These are phyloP conservation scores for Deakozyma indianensis DNA, from an alignment of 805 yeast species.

Conservation along the genomic window DNA sequence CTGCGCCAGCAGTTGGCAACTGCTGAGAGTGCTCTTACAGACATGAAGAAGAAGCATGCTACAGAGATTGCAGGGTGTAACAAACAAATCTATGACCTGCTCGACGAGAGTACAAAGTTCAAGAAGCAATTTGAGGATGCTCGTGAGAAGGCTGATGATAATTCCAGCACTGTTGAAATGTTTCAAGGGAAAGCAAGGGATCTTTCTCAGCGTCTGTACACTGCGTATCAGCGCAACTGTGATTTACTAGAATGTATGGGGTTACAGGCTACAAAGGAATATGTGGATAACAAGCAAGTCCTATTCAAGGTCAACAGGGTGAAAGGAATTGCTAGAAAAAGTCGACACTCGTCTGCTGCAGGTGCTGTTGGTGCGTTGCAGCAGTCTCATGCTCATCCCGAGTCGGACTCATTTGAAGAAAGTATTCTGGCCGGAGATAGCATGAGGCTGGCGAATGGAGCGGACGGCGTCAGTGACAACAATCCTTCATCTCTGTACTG, in stretches of 20 bases:
- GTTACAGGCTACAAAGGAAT: slow-evolving; percentile 37
- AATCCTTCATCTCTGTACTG: slow-evolving; percentile 28
- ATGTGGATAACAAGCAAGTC: slow-evolving; percentile 29
- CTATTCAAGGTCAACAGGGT: slow-evolving; percentile 40
- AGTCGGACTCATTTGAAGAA: background rate
- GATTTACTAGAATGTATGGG: slow-evolving; percentile 64
- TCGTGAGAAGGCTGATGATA: background rate
- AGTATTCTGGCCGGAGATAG: slow-evolving; percentile 3
- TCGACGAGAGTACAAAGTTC: slow-evolving; percentile 23
- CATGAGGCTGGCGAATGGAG: background rate
- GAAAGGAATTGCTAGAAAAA: slow-evolving; percentile 35
- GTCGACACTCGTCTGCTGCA: slow-evolving; percentile 4
- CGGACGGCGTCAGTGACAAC: background rate
- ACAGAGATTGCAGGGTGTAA: background rate
- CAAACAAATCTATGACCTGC: background rate
- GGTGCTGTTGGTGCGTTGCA: background rate
- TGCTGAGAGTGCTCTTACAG: background rate
- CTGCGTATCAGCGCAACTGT: slow-evolving; percentile 28
- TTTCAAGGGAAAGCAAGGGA: slow-evolving; percentile 26
- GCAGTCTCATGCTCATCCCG: background rate
- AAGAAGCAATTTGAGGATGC: slow-evolving; percentile 24
- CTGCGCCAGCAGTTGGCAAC: background rate
- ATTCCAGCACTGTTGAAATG: background rate
- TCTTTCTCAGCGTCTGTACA: slow-evolving; percentile 26
- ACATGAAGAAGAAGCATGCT: background rate